A percentile compares a stretch with the other conserved stretches of the same genome.
These are phyloP conservation scores for Circinella minor DNA, from an alignment of 371 early-diverging fungal genomes.

Conservation along the genomic window DNA sequence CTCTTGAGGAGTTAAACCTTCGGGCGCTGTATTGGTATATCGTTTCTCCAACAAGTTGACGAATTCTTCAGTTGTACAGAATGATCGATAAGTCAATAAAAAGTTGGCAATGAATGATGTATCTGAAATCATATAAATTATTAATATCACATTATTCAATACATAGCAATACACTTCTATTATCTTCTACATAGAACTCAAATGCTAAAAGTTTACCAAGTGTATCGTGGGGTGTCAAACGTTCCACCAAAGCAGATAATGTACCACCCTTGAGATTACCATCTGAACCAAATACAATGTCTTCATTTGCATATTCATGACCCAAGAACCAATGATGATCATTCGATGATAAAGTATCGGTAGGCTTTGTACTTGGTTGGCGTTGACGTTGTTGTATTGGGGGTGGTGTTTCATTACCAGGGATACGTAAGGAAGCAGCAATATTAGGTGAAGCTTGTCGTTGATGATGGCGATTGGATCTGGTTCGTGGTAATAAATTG, in stretches of 20 bases:
- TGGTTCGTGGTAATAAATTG: background rate
- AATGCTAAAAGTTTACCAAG: slow-evolving; percentile 34
- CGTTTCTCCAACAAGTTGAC: slow-evolving; percentile 73
- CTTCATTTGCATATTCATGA: slow-evolving; percentile 71
- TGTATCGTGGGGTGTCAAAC: slow-evolving; percentile 84
- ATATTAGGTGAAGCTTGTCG: background rate
- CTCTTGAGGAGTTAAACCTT: slow-evolving; percentile 67
- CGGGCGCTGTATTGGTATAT: slow-evolving; percentile 74
- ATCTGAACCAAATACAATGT: slow-evolving; percentile 80
- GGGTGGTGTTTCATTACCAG: background rate
- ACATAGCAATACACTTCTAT: too few relatives aligned
- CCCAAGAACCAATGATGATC: slow-evolving; percentile 46
- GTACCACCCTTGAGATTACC: slow-evolving; percentile 88
- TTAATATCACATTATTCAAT: too few relatives aligned
- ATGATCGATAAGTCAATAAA: slow-evolving; percentile 89
- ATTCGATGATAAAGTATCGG: background rate
- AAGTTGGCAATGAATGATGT: slow-evolving; percentile 79
- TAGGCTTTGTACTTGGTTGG: slow-evolving; percentile 11
- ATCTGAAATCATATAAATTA: slow-evolving; percentile 41
- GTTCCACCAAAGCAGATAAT: slow-evolving; percentile 81
- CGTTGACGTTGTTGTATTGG: background rate
- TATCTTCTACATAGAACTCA: too few relatives aligned
- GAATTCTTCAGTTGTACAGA: slow-evolving; percentile 77
- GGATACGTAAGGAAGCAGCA: slow-evolving; percentile 5
- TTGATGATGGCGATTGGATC: slow-evolving; percentile 1